Base-by-base conservation (phyloP, 176 grass and related monocot genomes). In the Raddia distichophylla region DNA sequence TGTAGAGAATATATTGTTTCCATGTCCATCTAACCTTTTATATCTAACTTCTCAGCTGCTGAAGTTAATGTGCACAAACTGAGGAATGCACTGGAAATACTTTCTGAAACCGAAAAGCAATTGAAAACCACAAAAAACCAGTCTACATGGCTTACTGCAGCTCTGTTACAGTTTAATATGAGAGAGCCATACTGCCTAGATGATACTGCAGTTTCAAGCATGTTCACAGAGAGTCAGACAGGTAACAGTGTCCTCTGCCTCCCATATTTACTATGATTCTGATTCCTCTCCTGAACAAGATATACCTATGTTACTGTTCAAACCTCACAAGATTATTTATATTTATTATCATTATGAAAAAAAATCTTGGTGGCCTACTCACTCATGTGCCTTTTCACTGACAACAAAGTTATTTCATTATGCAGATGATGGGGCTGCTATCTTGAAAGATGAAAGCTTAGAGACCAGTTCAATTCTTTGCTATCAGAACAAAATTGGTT, bases 21-120 rank as follows among this genome's bases (percentile, higher is more conserved):
- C 55, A 52, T 67, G 45, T 85, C 45, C 64, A 37, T 67, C 65
- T 85, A 47, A 87, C 58, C 11, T 61, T 74, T n/a, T 68, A 12
- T 57, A 10, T 59, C 22, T 16, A 69, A 58, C 10, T 64, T 69
- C 42, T 52, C 91, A 97, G 94, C 91, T 86, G 87, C 82, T 74
- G 90, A 87, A 60, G 76, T 90, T 10, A 86, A 82, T 66, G 76
- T 74, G 51, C 88, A 89, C 47, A 98, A 87, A 79, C 89, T 98
- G 64, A 89, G 71, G 80, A 89, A 89, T 81, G 95, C 90, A 43
- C 56, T 98, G 84, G 90, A 98, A 91, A 93, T 98, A 93, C 95
- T 98, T 82, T 89, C 90, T 84, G 95, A 98, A 78, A 93, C 92
- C 50, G 95, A 98, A 81, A 98, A 94, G 79, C 95, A 98, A 81